Evolutionary conservation across 768 basidiomycete species (phyloP), one percentile per base, ranked within the genome.

Genomic region (Aureoboletus auriporus): DNA sequence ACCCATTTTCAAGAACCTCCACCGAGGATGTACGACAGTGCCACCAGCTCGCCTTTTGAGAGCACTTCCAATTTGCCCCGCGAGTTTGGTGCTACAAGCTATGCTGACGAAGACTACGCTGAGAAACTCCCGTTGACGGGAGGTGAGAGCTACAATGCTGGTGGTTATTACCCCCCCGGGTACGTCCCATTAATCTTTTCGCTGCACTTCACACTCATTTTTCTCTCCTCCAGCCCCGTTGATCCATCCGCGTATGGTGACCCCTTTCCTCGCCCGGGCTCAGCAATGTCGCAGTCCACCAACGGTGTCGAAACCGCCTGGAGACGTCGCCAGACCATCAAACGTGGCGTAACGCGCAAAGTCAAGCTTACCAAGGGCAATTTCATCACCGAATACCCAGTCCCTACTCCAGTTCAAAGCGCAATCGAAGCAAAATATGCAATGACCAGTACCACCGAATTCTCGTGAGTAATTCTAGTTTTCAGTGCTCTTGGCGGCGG

Each of bases 341-440:
- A 90, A 64, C 88, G 93, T 45, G 86, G 91, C 50, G 90, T 93
- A 20, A 94, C 92, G n/a, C 86, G 90, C 60, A 90, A 87, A 64
- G 88, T 98, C 73, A 89, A 90, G 66, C 83, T 97, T 55, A 95
- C 92, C 8, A 78, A 92, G 42, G 94, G 94, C 50, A 89, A 94
- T 61, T 95, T 93, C 70, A 88, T 95, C 68, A 78, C 83, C 29
- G 93, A 96, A 58, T 93, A 94, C 63, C 73, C 82, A 7, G 93
- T 94, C 1, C 93, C 93, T 2, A 85, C 86, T 0, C 86, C 92
- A 4, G 82, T 95, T 44, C 77, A 74, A 59, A 86, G 83, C 50
- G 91, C 91, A 17, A 83, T 91, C 31, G 92, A 96, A 68, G 68
- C 76, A 33, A 88, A 86, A 65, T 94, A 83, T 73, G 70, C 79